These are phyloP conservation scores for Nigrospora oryzae DNA, from an alignment of 2,329 filamentous ascomycete species.

Conservation along the genomic window DNA sequence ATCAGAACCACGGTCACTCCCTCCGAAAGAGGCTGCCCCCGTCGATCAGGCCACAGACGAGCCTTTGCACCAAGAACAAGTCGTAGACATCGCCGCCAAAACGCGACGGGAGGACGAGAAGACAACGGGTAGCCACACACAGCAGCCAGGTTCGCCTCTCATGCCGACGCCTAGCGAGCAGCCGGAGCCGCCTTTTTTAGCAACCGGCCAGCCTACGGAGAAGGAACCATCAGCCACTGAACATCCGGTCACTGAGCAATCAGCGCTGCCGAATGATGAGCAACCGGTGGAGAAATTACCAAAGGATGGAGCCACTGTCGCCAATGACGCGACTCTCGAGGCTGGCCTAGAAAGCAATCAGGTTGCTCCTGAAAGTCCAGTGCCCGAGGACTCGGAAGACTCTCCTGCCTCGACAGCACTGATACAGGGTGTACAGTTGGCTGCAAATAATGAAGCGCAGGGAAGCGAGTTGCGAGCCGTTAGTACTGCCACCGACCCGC, in stretches of 20 bases:
- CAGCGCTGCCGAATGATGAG: neutral
- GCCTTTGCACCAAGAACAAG: slow-evolving; percentile 14
- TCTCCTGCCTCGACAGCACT: neutral
- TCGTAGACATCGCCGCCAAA: neutral
- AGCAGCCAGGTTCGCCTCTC: neutral
- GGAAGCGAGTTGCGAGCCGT: neutral
- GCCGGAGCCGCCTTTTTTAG: neutral
- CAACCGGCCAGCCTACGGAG: slow-evolving; percentile 1
- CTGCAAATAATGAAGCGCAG: neutral
- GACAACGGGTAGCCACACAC: slow-evolving; percentile 1
- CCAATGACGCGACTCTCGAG: slow-evolving; percentile 1
- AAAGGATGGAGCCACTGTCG: slow-evolving; percentile 2
- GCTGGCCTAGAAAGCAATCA: slow-evolving; percentile 1
- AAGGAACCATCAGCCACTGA: slow-evolving; percentile 2
- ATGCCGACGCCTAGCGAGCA: neutral
- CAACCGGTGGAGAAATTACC: slow-evolving; percentile 1
- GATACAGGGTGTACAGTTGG: neutral
- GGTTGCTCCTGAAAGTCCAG: neutral
- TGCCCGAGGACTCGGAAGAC: too few species aligned
- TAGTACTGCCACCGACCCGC: too few species aligned
- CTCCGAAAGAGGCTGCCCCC: too few species aligned
- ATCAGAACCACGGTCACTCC: too few species aligned
- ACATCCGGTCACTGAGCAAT: slow-evolving; percentile 1
- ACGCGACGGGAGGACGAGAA: slow-evolving; percentile 33
- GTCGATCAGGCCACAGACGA: neutral